Conservation (phyloP, 768 basidiomycete genomes). For the Favolaschia claudopus region DNA sequence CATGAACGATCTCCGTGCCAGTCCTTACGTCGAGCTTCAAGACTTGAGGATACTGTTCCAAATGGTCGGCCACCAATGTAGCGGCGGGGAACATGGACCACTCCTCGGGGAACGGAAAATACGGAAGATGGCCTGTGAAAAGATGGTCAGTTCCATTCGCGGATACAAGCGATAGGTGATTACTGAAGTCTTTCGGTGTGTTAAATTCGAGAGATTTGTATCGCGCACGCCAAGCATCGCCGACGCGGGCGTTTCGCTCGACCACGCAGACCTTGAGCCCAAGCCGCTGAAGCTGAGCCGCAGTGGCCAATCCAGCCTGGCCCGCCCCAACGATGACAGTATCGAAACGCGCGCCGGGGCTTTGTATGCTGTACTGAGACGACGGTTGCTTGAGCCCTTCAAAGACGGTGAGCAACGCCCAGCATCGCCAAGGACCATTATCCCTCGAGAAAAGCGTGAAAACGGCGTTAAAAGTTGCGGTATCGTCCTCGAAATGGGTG, state of each 20-base stretch:
- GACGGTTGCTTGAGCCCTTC: not conserved
- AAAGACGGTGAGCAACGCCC: not conserved
- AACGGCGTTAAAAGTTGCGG: not conserved
- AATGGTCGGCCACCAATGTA: not conserved
- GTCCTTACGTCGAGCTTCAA: not conserved
- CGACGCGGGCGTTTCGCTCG: slow-evolving; percentile 2
- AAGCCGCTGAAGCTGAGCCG: not conserved
- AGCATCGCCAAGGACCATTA: not conserved
- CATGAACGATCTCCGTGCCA: not conserved
- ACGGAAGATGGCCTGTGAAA: slow-evolving; percentile 8
- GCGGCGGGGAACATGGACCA: slow-evolving; percentile 5
- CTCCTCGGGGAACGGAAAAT: slow-evolving; percentile 1
- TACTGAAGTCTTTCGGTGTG: slow-evolving; percentile 7
- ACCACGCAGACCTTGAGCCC: not conserved
- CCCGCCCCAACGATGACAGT: not conserved
- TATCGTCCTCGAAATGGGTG: not conserved
- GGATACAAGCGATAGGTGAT: not conserved
- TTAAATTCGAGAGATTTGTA: slow-evolving; percentile 1
- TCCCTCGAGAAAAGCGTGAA: not conserved
- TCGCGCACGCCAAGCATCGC: not conserved
- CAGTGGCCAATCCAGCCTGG: slow-evolving; percentile 4
- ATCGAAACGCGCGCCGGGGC: not conserved
- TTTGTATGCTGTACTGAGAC: not conserved
- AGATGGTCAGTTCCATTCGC: not conserved
- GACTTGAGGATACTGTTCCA: not conserved